Base-by-base conservation (phyloP, 129 eudicot species). In the Daucus carota region DNA sequence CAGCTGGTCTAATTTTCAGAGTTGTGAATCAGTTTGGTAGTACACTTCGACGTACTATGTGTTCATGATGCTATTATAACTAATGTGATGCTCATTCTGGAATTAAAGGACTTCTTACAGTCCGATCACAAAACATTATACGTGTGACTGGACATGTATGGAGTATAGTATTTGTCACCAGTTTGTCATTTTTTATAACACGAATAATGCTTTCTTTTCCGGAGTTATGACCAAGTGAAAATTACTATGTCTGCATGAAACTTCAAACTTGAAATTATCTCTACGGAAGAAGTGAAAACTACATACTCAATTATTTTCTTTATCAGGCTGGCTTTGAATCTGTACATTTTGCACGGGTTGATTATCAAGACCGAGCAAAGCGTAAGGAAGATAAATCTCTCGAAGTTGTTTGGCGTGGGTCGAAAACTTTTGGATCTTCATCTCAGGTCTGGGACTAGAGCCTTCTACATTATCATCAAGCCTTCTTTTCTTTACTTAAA, bases 351-450 rank as follows among this genome's bases (percentile, higher is more conserved):
- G 97, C 98, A 50, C 94, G 98, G 65, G 83, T 93, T 76, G 97
- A 93, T 81, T 93, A 93, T 79, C 97, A 93, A 81, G 98, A 93
- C 81, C 86, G 96, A 80, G 93, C 88, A 78, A 90, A 81, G 82
- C 87, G 97, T 75, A 88, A 85, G 83, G 88, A 0, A 32, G 91
- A 93, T 81, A 90, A 90, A 84, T 75, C 96, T 74, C 97, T 93
- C 78, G 98, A 93, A 86, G 96, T 91, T 72, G 57, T 93, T 78
- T 93, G 97, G 97, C 96, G 85, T 68, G 98, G 91, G 66, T 93
- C 98, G 54, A 86, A 82, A 80, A 93, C 98, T 32, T 93, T 93
- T 84, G 97, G 98, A 76, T 81, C 92, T 44, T 85, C 96, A 17
- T 88, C 96, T 80, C 97, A 88, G 86, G 93, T 88, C 42, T 67